These are phyloP conservation scores for Arthrobotrys sphaeroides DNA, from an alignment of 2,329 filamentous ascomycete genomes.

Conservation along the genomic window DNA sequence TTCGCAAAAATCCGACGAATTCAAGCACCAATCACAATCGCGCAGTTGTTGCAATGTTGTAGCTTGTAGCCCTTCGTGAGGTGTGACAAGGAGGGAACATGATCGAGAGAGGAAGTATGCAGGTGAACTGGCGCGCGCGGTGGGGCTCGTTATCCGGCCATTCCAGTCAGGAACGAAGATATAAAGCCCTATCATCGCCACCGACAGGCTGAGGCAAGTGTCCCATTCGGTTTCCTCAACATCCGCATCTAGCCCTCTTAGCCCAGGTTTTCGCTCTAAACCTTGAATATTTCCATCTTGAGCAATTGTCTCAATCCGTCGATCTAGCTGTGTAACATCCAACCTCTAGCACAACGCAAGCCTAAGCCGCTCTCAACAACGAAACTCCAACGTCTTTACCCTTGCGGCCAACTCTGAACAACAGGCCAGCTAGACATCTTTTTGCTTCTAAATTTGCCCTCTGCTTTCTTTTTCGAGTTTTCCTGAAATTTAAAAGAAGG, in stretches of 20 bases:
- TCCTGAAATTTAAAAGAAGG: not conserved
- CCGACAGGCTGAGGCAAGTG: not conserved
- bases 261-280: not conserved
- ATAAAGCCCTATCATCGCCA: constrained; percentile 16
- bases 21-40: constrained; percentile 7
- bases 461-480: not conserved
- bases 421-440: too few relatives aligned
- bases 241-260: not conserved
- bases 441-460: too few relatives aligned
- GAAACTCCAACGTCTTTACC: not conserved
- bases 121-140: constrained; percentile 4
- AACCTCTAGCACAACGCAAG: not conserved
- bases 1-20: not conserved
- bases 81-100: constrained; percentile 6
- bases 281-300: not conserved
- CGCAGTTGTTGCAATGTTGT: too few relatives aligned
- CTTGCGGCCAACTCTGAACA: not conserved
- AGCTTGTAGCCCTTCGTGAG: too few relatives aligned
- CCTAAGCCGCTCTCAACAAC: not conserved
- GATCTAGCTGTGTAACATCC: constrained; percentile 5
- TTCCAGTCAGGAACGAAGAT: constrained; percentile 9
- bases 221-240: not conserved
- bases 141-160: not conserved
- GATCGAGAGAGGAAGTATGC: not conserved
- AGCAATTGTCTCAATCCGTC: constrained; percentile 15